A percentile compares a stretch with the other conserved stretches of the same genome.
Conservation (phyloP, 768 basidiomycete species). For the Lactarius sp. region DNA sequence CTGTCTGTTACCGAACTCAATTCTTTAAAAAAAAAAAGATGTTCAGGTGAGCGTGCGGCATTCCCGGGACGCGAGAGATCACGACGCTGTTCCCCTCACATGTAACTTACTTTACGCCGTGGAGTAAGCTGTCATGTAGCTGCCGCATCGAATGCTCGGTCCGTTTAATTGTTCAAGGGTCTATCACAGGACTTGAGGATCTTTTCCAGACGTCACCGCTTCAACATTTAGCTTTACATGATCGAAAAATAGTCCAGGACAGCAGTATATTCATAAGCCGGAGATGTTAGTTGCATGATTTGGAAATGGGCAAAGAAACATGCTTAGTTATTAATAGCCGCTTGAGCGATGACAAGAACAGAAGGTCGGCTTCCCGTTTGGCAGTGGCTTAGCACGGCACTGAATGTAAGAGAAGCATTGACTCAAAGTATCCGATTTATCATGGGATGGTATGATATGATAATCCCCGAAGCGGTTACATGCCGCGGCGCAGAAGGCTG, state of each 20-base stretch:
- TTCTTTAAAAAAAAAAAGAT: background rate
- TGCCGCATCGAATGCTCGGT: background rate
- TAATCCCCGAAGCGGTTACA: constrained; percentile 13
- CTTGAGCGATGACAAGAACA: background rate
- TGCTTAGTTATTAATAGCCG: background rate
- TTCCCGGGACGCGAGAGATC: background rate
- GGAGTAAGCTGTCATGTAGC: background rate
- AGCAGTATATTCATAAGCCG: background rate
- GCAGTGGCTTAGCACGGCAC: background rate
- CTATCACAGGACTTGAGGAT: background rate
- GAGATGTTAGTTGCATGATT: background rate
- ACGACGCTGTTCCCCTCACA: no score
- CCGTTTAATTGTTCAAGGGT: background rate
- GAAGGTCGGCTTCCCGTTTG: background rate
- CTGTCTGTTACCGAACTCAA: background rate
- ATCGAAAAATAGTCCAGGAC: background rate
- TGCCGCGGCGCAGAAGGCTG: background rate
- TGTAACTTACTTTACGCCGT: background rate
- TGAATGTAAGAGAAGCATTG: constrained; percentile 7
- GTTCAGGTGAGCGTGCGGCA: background rate
- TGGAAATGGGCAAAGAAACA: background rate
- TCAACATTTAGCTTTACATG: background rate
- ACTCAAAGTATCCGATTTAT: constrained; percentile 7
- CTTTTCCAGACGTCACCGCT: background rate
- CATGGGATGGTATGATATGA: background rate